phyloP scores from a whole-genome alignment of 163 green algal species.

The Coccomyxa subellipsoidea region DNA sequence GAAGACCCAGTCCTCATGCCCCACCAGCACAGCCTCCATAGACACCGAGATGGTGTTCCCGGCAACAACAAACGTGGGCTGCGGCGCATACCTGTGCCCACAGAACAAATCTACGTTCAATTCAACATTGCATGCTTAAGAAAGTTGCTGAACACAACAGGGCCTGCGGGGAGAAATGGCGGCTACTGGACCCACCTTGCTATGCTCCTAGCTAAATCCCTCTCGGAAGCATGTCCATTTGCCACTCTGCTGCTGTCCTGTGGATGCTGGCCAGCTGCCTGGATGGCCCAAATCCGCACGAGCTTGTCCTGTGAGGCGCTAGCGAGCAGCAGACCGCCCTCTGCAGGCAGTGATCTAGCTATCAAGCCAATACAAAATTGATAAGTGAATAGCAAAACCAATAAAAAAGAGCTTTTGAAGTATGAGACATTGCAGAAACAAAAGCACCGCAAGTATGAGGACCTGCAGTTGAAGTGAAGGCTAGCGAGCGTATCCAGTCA shows the following conservation, averaged over 20 bases:
- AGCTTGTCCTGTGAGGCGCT: constrained; percentile 85
- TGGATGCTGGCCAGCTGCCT: background rate
- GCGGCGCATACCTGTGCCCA: constrained; percentile 52
- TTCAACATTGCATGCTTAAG: background rate
- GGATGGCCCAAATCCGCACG: constrained; percentile 52
- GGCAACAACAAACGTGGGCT: constrained; percentile 33
- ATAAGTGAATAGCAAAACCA: too few species aligned
- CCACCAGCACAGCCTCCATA: constrained; percentile 82
- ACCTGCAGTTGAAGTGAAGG: constrained; percentile 40
- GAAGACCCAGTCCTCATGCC: constrained; percentile 96
- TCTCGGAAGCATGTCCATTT: background rate
- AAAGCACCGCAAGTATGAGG: too few species aligned
- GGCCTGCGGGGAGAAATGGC: too few species aligned
- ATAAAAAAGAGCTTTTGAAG: too few species aligned
- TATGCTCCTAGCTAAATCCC: background rate
- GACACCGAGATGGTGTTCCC: constrained; percentile 26
- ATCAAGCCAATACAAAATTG: too few species aligned
- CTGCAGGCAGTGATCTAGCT: constrained; percentile 13
- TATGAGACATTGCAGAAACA: too few species aligned
- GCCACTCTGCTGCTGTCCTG: background rate
- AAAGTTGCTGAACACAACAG: too few species aligned
- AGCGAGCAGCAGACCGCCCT: constrained; percentile 72
- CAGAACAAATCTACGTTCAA: too few species aligned
- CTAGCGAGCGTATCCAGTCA: constrained; percentile 82
- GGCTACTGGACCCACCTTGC: too few species aligned